Evolutionary conservation across 2,329 filamentous ascomycete genomes (phyloP).

Genomic region (Verticillium zaregamsianum): DNA sequence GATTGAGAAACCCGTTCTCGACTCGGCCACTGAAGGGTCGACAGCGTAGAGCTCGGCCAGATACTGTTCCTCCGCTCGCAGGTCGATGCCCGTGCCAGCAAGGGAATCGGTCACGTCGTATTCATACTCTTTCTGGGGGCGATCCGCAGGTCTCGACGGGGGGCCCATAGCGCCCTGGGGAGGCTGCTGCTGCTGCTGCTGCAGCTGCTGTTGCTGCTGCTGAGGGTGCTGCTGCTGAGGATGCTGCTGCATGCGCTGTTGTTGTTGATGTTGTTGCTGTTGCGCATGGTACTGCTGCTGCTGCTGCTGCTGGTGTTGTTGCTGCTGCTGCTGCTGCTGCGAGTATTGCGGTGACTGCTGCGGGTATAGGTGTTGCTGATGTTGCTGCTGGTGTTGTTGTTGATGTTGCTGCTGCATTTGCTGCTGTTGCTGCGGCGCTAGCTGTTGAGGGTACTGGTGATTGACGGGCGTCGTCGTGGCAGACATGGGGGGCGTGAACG

Average conservation of each 20-base stretch:
- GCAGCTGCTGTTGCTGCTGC: neutral
- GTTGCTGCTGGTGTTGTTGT: slow-evolving; percentile 1
- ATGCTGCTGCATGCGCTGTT: neutral
- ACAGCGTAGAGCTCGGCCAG: slow-evolving; percentile 64
- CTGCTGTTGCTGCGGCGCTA: neutral
- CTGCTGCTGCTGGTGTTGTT: neutral
- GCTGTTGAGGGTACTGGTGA: neutral
- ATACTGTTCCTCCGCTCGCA: slow-evolving; percentile 81
- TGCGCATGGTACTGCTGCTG: slow-evolving; percentile 5
- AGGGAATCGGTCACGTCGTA: slow-evolving; percentile 82
- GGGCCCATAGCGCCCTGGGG: slow-evolving; percentile 46
- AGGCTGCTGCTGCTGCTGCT: slow-evolving; percentile 17
- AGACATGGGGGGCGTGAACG: slow-evolving; percentile 10
- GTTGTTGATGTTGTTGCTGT: neutral
- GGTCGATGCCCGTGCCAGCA: slow-evolving; percentile 79
- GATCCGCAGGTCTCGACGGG: slow-evolving; percentile 58
- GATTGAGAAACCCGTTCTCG: slow-evolving; percentile 49
- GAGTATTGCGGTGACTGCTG: neutral
- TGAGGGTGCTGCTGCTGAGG: neutral
- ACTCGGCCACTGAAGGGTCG: slow-evolving; percentile 37
- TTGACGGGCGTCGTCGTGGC: neutral
- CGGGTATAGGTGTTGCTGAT: neutral
- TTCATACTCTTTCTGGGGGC: slow-evolving; percentile 56
- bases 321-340: slow-evolving; percentile 15
- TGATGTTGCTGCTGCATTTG: neutral